A percentile compares a stretch with the other conserved stretches of the same genome.
Conservation (phyloP, 192 early-diverging fungal genomes). For the Diversispora epigaea region DNA sequence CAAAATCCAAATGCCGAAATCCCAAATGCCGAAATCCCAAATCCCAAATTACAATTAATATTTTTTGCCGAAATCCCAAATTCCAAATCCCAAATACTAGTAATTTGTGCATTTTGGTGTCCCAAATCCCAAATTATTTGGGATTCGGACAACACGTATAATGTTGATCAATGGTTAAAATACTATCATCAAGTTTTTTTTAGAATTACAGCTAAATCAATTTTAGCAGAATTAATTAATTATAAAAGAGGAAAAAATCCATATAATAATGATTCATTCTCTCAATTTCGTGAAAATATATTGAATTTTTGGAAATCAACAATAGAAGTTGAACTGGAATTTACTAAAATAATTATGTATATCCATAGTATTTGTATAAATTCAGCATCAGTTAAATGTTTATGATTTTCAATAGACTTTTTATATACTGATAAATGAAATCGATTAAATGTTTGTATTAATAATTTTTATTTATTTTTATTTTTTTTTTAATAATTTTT, state of each 20-base stretch:
- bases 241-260: neutral
- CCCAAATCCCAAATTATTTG: too few relatives aligned
- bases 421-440: neutral
- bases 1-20: too few relatives aligned
- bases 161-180: conserved; percentile 14
- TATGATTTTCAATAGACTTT: neutral
- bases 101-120: too few relatives aligned
- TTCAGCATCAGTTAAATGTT: neutral
- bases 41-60: too few relatives aligned
- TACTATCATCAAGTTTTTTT: neutral
- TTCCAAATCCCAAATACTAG: too few relatives aligned
- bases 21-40: too few relatives aligned
- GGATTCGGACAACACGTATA: too few relatives aligned
- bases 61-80: too few relatives aligned
- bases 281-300: neutral
- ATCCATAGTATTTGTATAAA: neutral
- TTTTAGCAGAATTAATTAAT: conserved; percentile 16
- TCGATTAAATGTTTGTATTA: too few relatives aligned
- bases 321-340: neutral
- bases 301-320: conserved; percentile 9
- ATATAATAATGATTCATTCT: conserved; percentile 17
- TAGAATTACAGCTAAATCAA: neutral
- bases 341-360: neutral
- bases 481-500: too few relatives aligned
- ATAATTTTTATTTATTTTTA: too few relatives aligned